phyloP scores from a whole-genome alignment of 1,284 basidiomycete genomes.

The Rhodotorula sp. region DNA sequence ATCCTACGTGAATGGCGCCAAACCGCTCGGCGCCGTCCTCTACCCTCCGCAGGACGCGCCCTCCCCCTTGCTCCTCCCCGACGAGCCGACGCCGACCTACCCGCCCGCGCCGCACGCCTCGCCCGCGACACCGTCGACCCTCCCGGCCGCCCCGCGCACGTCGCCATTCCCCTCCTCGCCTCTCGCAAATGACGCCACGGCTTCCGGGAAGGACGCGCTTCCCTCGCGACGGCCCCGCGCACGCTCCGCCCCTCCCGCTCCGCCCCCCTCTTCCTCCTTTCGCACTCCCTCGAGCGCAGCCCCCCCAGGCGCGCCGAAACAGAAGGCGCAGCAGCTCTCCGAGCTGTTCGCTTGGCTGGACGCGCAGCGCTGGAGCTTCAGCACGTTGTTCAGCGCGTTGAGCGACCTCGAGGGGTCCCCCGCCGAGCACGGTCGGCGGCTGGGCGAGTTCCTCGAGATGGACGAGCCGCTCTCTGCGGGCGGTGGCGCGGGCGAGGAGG shows the following conservation, averaged over 20 bases:
- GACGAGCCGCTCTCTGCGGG: background rate
- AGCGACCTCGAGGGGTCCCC: background rate
- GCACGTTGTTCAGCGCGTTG: slow-evolving; percentile 23
- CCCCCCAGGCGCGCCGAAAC: background rate
- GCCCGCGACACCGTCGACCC: slow-evolving; percentile 3
- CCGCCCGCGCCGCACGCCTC: slow-evolving; percentile 9
- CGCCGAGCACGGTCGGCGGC: slow-evolving; percentile 14
- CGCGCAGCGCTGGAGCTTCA: slow-evolving; percentile 23
- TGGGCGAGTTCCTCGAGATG: slow-evolving; percentile 23
- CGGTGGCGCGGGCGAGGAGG: background rate
- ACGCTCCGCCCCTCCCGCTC: background rate
- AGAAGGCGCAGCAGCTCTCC: background rate
- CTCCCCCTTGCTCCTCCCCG: slow-evolving; percentile 5
- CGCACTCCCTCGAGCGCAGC: background rate
- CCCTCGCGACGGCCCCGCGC: background rate
- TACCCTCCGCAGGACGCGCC: slow-evolving; percentile 25
- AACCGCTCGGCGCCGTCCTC: slow-evolving; percentile 4
- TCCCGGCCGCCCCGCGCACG: background rate
- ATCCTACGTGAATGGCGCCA: background rate
- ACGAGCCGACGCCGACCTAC: slow-evolving; percentile 1
- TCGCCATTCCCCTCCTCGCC: background rate
- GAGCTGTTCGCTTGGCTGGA: slow-evolving; percentile 29
- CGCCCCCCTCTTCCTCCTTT: background rate
- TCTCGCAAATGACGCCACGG: background rate
- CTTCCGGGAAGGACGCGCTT: background rate